Evolutionary conservation across 2,329 filamentous ascomycete genomes (phyloP).

Genomic region (Talaromyces albobiverticillius): DNA sequence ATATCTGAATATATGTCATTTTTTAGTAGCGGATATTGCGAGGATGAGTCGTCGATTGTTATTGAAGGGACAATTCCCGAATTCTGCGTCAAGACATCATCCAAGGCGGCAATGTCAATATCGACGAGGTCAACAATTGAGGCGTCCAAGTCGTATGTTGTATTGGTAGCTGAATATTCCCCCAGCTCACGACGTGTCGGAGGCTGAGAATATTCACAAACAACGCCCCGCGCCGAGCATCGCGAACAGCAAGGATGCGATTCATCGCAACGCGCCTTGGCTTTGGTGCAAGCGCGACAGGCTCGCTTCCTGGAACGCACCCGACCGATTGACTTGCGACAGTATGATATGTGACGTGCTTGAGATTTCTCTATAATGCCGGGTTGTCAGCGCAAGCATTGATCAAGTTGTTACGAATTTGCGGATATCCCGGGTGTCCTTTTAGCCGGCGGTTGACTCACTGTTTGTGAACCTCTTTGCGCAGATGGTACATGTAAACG

Average conservation of each 20-base stretch:
- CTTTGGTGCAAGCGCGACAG: conserved; percentile 11
- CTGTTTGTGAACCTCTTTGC: conserved; percentile 3
- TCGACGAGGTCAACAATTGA: too few relatives aligned
- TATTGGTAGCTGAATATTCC: background rate
- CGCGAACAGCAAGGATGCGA: conserved; percentile 4
- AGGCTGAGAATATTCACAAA: background rate
- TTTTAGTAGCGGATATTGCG: background rate
- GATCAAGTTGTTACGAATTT: too few relatives aligned
- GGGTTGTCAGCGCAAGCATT: background rate
- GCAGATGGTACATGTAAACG: conserved; percentile 5
- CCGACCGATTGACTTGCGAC: conserved; percentile 7
- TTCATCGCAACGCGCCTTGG: conserved; percentile 11
- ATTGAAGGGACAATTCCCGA: too few relatives aligned
- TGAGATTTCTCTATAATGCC: conserved; percentile 1
- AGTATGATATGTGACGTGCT: conserved; percentile 6
- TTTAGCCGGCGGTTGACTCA: background rate
- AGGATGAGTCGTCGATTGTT: background rate
- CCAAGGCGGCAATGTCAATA: background rate
- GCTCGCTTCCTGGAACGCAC: conserved; percentile 9
- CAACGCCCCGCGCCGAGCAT: background rate
- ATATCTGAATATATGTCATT: background rate
- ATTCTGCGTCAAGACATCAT: background rate
- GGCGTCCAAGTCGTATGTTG: too few relatives aligned
- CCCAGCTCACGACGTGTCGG: background rate
- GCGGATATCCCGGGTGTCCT: too few relatives aligned